These are phyloP conservation scores for Pythium sukuiense DNA, from an alignment of 352 stramenopile genomes.

Conservation along the genomic window DNA sequence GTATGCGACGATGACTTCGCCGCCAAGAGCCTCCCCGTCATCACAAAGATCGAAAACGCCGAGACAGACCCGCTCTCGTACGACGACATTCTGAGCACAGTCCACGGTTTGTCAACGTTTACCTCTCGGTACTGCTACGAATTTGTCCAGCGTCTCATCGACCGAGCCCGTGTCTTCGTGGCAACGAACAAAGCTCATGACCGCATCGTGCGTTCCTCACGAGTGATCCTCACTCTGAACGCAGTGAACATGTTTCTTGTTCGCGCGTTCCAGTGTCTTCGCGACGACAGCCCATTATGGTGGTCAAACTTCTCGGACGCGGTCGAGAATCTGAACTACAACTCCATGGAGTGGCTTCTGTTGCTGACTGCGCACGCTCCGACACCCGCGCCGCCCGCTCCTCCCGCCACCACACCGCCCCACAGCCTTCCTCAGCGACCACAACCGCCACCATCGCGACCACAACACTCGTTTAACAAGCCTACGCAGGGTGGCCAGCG, in stretches of 20 bases:
- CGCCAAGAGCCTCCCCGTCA: not conserved
- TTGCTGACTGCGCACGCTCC: not conserved
- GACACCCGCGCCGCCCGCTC: too few species aligned
- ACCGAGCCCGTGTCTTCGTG: not conserved
- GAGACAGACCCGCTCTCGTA: not conserved
- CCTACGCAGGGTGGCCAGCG: too few species aligned
- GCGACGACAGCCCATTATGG: constrained; percentile 2
- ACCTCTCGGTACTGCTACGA: constrained; percentile 1
- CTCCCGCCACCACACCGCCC: too few species aligned
- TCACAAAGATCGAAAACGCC: not conserved
- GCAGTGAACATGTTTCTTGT: not conserved
- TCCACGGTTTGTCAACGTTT: constrained; percentile 1
- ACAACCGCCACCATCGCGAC: too few species aligned
- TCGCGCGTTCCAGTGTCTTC: constrained; percentile 1
- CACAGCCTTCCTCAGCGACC: too few species aligned
- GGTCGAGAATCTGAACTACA: not conserved
- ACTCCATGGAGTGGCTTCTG: constrained; percentile 7
- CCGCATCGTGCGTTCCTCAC: not conserved
- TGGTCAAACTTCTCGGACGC: constrained; percentile 3
- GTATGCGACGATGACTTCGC: constrained; percentile 4
- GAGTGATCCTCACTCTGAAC: constrained; percentile 1
- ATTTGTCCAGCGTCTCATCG: not conserved
- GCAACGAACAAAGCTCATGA: not conserved
- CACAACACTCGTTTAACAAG: too few species aligned
- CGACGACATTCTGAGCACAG: constrained; percentile 1